These are phyloP conservation scores for Wallacemonas sp. DNA, from an alignment of 208 protist species.

Conservation along the genomic window DNA sequence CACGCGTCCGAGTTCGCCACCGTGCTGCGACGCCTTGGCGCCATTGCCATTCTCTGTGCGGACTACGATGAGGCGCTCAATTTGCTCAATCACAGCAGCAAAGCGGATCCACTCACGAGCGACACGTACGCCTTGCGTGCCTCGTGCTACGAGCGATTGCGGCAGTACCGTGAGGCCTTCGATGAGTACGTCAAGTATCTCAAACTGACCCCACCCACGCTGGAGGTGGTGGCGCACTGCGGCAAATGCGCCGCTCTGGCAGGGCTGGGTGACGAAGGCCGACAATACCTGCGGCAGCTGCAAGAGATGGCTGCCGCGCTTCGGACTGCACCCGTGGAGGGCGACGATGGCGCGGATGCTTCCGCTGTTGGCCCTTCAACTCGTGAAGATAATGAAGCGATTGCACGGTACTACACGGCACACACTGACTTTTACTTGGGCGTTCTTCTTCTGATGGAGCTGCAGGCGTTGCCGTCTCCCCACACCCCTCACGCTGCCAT, in stretches of 20 bases:
- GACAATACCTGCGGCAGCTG: conserved; percentile 46
- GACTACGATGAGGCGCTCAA: conserved; percentile 58
- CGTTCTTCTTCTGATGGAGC: conserved; percentile 28
- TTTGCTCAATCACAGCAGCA: conserved; percentile 56
- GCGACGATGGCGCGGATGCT: background rate
- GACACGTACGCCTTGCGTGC: conserved; percentile 74
- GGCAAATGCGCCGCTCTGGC: conserved; percentile 82
- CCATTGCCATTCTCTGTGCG: conserved; percentile 53
- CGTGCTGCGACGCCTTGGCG: conserved; percentile 58
- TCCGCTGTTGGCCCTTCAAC: conserved; percentile 15
- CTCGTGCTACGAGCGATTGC: conserved; percentile 72
- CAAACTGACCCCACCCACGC: conserved; percentile 54
- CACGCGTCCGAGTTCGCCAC: conserved; percentile 25
- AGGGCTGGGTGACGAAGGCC: conserved; percentile 48
- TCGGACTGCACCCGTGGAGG: background rate
- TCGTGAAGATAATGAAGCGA: conserved; percentile 14
- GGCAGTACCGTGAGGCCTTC: conserved; percentile 44
- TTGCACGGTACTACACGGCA: conserved; percentile 56
- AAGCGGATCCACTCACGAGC: conserved; percentile 61
- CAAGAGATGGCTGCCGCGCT: conserved; percentile 34
- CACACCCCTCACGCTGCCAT: conserved; percentile 8
- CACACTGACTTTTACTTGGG: conserved; percentile 86
- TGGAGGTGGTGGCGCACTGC: conserved; percentile 77
- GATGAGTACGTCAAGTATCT: conserved; percentile 88
- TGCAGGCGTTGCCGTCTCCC: background rate